These are phyloP conservation scores for Rhexocercosporidium sp. DNA, from an alignment of 2,329 filamentous ascomycete genomes.

Conservation along the genomic window DNA sequence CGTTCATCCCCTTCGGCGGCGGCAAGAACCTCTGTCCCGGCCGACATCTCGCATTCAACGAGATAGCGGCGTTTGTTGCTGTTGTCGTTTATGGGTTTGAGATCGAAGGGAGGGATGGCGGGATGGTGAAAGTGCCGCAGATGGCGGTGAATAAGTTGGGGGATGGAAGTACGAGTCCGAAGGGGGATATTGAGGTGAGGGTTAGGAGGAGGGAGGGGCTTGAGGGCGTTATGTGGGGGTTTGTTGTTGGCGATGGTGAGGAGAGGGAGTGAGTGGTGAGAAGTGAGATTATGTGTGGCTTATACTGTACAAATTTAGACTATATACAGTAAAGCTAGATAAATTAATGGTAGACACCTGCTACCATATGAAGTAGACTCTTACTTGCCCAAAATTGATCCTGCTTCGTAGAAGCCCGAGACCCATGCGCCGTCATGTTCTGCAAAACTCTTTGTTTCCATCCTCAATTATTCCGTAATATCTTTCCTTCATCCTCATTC, in stretches of 20 bases:
- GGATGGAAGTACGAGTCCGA: conserved; percentile 26
- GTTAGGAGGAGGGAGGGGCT: conserved; percentile 30
- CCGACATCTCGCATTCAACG: conserved; percentile 45
- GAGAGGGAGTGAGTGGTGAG: background rate
- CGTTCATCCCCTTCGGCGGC: conserved; percentile 46
- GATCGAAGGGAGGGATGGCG: conserved; percentile 19
- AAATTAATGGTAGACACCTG: too few relatives aligned
- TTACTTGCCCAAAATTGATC: too few relatives aligned
- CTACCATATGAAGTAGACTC: too few relatives aligned
- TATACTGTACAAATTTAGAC: too few relatives aligned
- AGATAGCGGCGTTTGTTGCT: conserved; percentile 44
- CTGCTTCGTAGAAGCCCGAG: too few relatives aligned
- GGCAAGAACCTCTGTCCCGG: conserved; percentile 47
- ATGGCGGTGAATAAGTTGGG: conserved; percentile 16
- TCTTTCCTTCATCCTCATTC: too few relatives aligned
- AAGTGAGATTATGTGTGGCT: too few relatives aligned
- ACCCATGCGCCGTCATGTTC: too few relatives aligned
- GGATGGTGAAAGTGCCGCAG: conserved; percentile 19
- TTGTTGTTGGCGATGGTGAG: conserved; percentile 14
- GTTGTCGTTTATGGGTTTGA: conserved; percentile 44
- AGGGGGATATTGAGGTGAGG: conserved; percentile 22
- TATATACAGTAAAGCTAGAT: too few relatives aligned
- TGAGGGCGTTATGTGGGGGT: conserved; percentile 27
- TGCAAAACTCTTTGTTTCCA: too few relatives aligned
- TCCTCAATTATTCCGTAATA: too few relatives aligned